Conservation (phyloP, 1,139 yeast species). For the Candida dubliniensis region DNA sequence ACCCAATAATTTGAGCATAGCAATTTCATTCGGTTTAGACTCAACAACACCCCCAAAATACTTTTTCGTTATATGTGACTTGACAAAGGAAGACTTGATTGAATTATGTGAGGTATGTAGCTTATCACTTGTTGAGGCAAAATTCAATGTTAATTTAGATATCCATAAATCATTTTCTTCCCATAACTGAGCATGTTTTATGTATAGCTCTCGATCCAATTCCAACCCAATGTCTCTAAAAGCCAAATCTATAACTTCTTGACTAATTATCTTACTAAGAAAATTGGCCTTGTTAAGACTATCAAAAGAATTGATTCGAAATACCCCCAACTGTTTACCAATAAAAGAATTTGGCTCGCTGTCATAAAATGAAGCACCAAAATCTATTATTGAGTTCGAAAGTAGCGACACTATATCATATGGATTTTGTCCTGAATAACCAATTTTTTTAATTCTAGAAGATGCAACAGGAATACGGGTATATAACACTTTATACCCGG, state of each 20-base stretch:
- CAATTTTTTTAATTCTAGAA: conserved; percentile 35
- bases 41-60: conserved; percentile 45
- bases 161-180: conserved; percentile 54
- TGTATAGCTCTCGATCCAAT: conserved; percentile 41
- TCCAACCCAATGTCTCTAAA: conserved; percentile 50
- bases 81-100: conserved; percentile 34
- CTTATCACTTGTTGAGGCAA: conserved; percentile 34
- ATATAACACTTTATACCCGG: conserved; percentile 22
- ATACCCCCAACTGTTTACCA: conserved; percentile 70
- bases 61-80: conserved; percentile 49
- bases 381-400: conserved; percentile 52
- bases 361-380: conserved; percentile 67
- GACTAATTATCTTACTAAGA: conserved; percentile 58
- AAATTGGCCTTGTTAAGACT: conserved; percentile 64
- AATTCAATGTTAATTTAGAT: conserved; percentile 43
- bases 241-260: conserved; percentile 60
- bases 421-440: conserved; percentile 39
- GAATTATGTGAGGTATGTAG: conserved; percentile 34
- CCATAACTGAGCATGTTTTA: conserved; percentile 62
- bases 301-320: conserved; percentile 64
- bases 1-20: conserved; percentile 52
- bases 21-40: conserved; percentile 42
- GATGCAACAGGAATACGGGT: conserved; percentile 38
- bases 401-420: conserved; percentile 39
- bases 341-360: conserved; percentile 44